phyloP scores from a whole-genome alignment of 371 early-diverging fungal species.

The Smittium mucronatum region DNA sequence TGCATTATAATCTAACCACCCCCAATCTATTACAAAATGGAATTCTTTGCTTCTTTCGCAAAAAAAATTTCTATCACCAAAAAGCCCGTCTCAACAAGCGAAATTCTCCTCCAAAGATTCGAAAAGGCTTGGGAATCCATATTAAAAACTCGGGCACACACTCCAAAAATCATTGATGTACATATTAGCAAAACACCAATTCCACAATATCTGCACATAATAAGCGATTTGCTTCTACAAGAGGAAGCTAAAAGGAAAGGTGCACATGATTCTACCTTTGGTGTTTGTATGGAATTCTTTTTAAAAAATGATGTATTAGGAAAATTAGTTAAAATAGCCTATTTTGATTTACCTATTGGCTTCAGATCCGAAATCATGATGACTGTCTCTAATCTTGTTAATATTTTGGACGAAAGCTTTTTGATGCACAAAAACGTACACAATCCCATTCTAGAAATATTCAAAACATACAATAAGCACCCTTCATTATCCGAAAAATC shows the following conservation, averaged over 20 bases:
- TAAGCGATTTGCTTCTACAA: conserved; percentile 81
- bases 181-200: conserved; percentile 68
- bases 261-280: conserved; percentile 51
- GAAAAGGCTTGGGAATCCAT: conserved; percentile 57
- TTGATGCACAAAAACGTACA: conserved; percentile 82
- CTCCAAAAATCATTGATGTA: conserved; percentile 38
- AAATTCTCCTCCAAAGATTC: conserved; percentile 56
- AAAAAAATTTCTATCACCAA: conserved; percentile 49
- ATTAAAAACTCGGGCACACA: conserved; percentile 45
- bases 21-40: conserved; percentile 37
- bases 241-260: conserved; percentile 61
- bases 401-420: conserved; percentile 71
- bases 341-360: conserved; percentile 71
- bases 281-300: conserved; percentile 84
- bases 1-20: too few relatives aligned
- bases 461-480: conserved; percentile 51
- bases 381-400: conserved; percentile 67
- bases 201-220: conserved; percentile 53
- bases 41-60: conserved; percentile 53
- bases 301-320: conserved; percentile 69
- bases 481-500: not conserved
- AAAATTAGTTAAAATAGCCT: conserved; percentile 62
- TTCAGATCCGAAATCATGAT: conserved; percentile 71
- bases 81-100: conserved; percentile 41
- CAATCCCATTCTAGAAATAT: conserved; percentile 65